Percentiles rank a stretch among this genome's conserved stretches.
phyloP scores from a whole-genome alignment of 768 basidiomycete genomes.

The Boletus rufocinnamomeus region DNA sequence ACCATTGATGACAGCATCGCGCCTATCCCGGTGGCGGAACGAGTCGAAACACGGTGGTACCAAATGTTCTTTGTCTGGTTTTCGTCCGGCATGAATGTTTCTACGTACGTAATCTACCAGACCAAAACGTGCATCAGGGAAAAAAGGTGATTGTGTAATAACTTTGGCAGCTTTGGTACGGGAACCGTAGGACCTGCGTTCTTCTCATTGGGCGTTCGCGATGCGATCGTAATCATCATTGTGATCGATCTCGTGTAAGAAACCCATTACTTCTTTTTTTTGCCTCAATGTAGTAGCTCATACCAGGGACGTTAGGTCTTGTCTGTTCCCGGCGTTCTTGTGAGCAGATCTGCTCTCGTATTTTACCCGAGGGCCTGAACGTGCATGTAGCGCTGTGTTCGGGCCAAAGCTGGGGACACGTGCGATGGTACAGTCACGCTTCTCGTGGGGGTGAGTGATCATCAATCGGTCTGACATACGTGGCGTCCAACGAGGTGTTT shows the following conservation, averaged over 20 bases:
- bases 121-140: not conserved
- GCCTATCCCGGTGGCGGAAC: conserved; percentile 38
- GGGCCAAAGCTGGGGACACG: conserved; percentile 57
- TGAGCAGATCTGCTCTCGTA: conserved; percentile 17
- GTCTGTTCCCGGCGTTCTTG: conserved; percentile 42
- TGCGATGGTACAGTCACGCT: conserved; percentile 60
- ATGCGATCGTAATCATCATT: conserved; percentile 43
- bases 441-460: conserved; percentile 48
- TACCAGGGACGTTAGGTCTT: conserved; percentile 26
- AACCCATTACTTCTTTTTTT: too few relatives aligned
- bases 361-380: not conserved
- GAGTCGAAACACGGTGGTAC: conserved; percentile 44
- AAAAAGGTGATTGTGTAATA: not conserved
- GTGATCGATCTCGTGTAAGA: conserved; percentile 48
- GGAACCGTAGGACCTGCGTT: conserved; percentile 53
- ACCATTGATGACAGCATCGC: conserved; percentile 34
- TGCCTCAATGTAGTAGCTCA: conserved; percentile 5
- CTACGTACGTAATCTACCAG: conserved; percentile 35
- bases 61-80: conserved; percentile 57
- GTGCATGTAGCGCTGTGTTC: conserved; percentile 43
- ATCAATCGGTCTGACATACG: conserved; percentile 14
- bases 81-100: conserved; percentile 47
- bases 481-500: conserved; percentile 3
- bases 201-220: conserved; percentile 47
- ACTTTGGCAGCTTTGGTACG: conserved; percentile 43